These are phyloP conservation scores for Rhodocollybia butyracea DNA, from an alignment of 768 basidiomycete genomes.

Conservation along the genomic window DNA sequence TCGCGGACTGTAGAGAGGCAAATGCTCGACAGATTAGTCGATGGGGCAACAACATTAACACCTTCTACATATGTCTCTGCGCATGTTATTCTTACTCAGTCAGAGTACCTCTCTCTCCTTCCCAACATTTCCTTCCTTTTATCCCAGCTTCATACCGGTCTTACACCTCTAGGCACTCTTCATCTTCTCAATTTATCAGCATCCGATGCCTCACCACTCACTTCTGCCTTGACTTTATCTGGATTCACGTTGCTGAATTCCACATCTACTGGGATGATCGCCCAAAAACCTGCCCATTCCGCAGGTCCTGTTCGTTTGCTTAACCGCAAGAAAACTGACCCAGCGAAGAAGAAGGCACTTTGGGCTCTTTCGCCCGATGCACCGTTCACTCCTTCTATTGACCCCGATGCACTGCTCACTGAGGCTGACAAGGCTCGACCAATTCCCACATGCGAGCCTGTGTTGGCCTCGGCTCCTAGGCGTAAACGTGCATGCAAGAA, in stretches of 20 bases:
- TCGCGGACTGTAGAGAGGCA: slow-evolving; percentile 66
- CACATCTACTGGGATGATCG: slow-evolving; percentile 46
- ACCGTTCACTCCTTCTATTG: slow-evolving; percentile 70
- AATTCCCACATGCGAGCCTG: slow-evolving; percentile 72
- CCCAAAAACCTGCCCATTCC: slow-evolving; percentile 64
- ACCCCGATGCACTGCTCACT: slow-evolving; percentile 82
- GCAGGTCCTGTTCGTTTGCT: slow-evolving; percentile 43
- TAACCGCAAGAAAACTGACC: slow-evolving; percentile 51
- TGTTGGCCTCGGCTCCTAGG: slow-evolving; percentile 45
- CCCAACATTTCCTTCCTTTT: slow-evolving; percentile 56
- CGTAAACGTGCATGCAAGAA: slow-evolving; percentile 93
- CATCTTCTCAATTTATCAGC: slow-evolving; percentile 55
- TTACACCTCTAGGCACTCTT: slow-evolving; percentile 67
- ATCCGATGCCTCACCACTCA: slow-evolving; percentile 38
- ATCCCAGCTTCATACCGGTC: slow-evolving; percentile 53
- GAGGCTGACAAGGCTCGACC: slow-evolving; percentile 80
- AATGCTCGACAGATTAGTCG: slow-evolving; percentile 78
- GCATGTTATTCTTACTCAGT: slow-evolving; percentile 59
- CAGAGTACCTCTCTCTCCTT: slow-evolving; percentile 58
- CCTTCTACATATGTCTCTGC: slow-evolving; percentile 59
- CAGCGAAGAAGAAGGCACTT: slow-evolving; percentile 81
- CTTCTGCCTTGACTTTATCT: slow-evolving; percentile 57
- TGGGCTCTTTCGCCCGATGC: slow-evolving; percentile 67
- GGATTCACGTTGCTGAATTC: slow-evolving; percentile 62
- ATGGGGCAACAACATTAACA: slow-evolving; percentile 60